Evolutionary conservation across 495 filamentous ascomycete species (phyloP), one percentile per base, ranked within the genome.

Genomic region (Lineolata rhizophorae): DNA sequence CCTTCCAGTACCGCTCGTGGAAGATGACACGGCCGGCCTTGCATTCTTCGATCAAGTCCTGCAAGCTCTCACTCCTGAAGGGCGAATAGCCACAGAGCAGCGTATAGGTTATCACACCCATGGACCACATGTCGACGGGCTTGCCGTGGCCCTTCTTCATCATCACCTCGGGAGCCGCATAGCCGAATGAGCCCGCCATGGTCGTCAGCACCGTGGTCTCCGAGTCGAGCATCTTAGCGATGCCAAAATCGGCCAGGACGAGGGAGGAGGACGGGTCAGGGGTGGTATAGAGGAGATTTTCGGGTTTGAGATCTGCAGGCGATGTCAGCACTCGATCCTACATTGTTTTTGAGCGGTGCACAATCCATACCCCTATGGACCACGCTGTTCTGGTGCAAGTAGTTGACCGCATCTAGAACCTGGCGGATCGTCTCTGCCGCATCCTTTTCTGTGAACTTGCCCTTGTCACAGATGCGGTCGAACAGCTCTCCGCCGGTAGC

Each of bases 91-190:
- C 87, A 54, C 87, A 99, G 25, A 99, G 78, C n/a, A 99, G 65
- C 11, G 90, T 95, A 57, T 99, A 99, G 18, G 90, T 95, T 47
- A 99, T 95, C 41, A 99, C 85, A 40, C 87, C 87, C 44, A 99
- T 61, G 5, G 85, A 94, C 87, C 87, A 99, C 79, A 99, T 90
- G 48, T 99, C 87, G 18, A 95, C 87, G n/a, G 87, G 78, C 51
- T 95, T 95, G 46, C 90, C 87, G 49, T 99, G 87, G 22, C 90
- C 87, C 42, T 79, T 68, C 60, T 93, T 94, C 30, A 93, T 61
- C 87, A 99, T 99, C 27, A 99, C 84, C 50, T 99, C 87, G 5
- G 87, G 87, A 0, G 87, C 87, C 13, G 87, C 87, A 46, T 99
- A 99, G 25, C 87, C 87, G 51, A 99, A 95, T 2, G 90, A 95